Evolutionary conservation across 2,329 filamentous ascomycete species (phyloP), one percentile per base, ranked within the genome.

Genomic region (Penicillium crustosum): DNA sequence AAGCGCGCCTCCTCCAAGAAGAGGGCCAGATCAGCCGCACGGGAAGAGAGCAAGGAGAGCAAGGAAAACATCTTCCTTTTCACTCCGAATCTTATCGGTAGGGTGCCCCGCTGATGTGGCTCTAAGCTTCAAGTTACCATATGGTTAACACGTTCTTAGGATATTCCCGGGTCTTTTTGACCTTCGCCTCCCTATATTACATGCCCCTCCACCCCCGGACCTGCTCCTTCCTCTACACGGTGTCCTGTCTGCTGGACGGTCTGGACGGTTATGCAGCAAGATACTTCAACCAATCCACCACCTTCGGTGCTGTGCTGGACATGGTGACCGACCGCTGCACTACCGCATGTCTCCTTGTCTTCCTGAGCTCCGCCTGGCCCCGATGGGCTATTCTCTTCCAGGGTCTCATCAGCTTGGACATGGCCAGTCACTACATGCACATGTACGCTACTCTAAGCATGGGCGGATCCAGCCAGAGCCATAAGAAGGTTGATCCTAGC

Each of bases 281-380:
- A 48, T 81, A 85, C 69, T 88, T 93, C 74, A 86, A 96, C 70
- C 94, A 99, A 77, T 93, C 90, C 38, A 97, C 94, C 54, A 90
- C 90, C 64, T 99, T 99, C 75, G 94, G 94, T 63, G 94, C 93
- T 33, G 93, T 99, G 35, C 83, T 99, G 63, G 94, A 99, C 79
- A 99, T 99, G 94, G 93, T 99, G 61, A 99, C 94, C 19, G 94
- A 99, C 77, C 89, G 94, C 60, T 97, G 94, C 82, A 97, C 93
- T 31, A 99, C 94, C 3, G 88, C 93, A 2, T 99, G 94, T 76
- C 79, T 99, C 67, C 85, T 99, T 49, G 93, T 97, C 50, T 99
- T 97, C 80, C 79, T 99, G 61, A 91, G 91, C 41, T 95, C 91
- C 15, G 94, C 94, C 21, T 99, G 96, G 79, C 94, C 94, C 5